Base-by-base conservation (phyloP, 2,329 filamentous ascomycete genomes). In the Exophiala aquamarina region DNA sequence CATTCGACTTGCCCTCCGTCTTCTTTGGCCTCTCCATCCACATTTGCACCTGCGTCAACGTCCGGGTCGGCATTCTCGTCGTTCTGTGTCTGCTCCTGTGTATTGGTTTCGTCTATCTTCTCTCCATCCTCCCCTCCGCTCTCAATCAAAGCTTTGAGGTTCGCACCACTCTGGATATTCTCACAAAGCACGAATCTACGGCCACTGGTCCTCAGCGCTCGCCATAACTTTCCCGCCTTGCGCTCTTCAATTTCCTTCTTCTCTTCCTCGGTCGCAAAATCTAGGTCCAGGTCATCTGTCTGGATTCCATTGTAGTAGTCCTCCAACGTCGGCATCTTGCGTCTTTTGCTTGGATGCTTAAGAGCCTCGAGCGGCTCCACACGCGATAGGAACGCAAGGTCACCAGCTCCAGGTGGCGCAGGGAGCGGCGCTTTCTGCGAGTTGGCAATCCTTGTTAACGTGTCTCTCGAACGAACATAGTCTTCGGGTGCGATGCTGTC, bases 201-300 rank as follows among this genome's bases (percentile, higher is more conserved):
- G 9, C 39, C 82, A 46, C 86, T 83, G 8, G 89, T 87, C 42
- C 93, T 83, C 54, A 98, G 72, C 4, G 89, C 88, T 58, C 91
- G 82, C 93, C 93, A 98, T 47, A 83, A 86, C 66, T 94, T 92
- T 71, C 89, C 95, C 15, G 85, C 82, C 66, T 94, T 95, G 45
- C 83, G 78, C 55, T 87, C 86, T 69, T 66, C 79, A 70, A 72
- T 77, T 58, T 68, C 66, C 39, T 77, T 72, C 54, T 84, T 82
- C 47, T 79, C 77, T 32, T 82, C 77, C 32, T 72, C 82, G 45
- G 79, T 79, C 8, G 88, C 86, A 77, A 92, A 89, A 15, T 90
- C 87, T 43, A 95, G 82, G 65, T 96, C 89, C 59, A 96, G 83
- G 47, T 95, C 86, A 61, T 89, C 87, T 45, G 83, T 79, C 54